Evolutionary conservation across 768 basidiomycete species (phyloP).

Genomic region (Fistulinella prunicolor): DNA sequence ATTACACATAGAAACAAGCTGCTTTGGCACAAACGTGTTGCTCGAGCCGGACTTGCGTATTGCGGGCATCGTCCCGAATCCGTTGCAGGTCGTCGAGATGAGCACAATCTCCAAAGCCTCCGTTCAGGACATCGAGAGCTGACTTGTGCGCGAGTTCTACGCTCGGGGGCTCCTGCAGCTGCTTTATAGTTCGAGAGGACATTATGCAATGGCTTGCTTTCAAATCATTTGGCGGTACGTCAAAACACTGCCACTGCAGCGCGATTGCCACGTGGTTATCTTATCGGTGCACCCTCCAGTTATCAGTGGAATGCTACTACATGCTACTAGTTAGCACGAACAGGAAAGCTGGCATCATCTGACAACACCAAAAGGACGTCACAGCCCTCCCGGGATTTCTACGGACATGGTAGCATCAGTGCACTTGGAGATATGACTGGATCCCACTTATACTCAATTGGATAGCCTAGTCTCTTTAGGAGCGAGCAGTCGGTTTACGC

Average conservation of each 20-base stretch:
- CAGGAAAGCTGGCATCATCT: too few relatives aligned
- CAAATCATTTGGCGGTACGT: background rate
- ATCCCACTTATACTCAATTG: too few relatives aligned
- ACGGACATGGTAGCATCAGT: too few relatives aligned
- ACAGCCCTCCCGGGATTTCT: too few relatives aligned
- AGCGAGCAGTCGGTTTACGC: too few relatives aligned
- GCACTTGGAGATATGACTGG: too few relatives aligned
- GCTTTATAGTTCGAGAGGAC: conserved; percentile 45
- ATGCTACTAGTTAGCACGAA: too few relatives aligned
- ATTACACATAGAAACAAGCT: conserved; percentile 13
- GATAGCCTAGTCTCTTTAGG: too few relatives aligned
- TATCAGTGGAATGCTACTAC: too few relatives aligned
- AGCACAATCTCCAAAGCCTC: conserved; percentile 44
- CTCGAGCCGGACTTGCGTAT: conserved; percentile 39
- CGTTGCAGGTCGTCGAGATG: conserved; percentile 49
- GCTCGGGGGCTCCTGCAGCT: conserved; percentile 50
- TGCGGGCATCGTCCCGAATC: conserved; percentile 42
- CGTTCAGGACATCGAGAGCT: conserved; percentile 41
- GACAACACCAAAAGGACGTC: too few relatives aligned
- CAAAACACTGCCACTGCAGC: background rate
- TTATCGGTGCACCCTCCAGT: too few relatives aligned
- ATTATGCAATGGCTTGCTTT: too few relatives aligned
- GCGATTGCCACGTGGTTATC: conserved; percentile 31
- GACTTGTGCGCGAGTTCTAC: conserved; percentile 36
- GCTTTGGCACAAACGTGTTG: conserved; percentile 40